Evolutionary conservation across 2,329 filamentous ascomycete species (phyloP).

Genomic region (Cladorrhinum sp.): DNA sequence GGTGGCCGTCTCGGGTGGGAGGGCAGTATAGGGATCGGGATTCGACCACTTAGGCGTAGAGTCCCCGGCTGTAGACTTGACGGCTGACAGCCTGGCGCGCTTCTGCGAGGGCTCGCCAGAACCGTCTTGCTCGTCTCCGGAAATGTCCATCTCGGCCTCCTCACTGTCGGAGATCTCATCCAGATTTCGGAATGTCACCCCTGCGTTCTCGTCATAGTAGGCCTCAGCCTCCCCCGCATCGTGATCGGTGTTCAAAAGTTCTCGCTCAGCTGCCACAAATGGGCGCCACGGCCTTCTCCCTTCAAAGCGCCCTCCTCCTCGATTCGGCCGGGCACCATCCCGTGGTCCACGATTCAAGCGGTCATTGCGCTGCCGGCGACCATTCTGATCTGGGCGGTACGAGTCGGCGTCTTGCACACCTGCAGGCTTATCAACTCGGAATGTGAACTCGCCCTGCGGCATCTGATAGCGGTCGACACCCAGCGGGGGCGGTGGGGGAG

Average conservation of each 20-base stretch:
- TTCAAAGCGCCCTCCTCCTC: slow-evolving; percentile 4
- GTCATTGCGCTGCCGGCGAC: slow-evolving; percentile 14
- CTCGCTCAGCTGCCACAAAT: slow-evolving; percentile 46
- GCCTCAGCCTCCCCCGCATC: slow-evolving; percentile 43
- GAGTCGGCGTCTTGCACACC: slow-evolving; percentile 42
- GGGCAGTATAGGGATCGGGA: slow-evolving; percentile 85
- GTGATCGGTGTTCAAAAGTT: slow-evolving; percentile 45
- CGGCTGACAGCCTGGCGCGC: slow-evolving; percentile 36
- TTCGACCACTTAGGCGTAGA: slow-evolving; percentile 84
- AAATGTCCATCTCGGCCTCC: slow-evolving; percentile 64
- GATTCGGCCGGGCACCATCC: background rate
- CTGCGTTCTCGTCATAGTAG: slow-evolving; percentile 43
- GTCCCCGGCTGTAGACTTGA: slow-evolving; percentile 38
- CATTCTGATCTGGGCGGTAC: slow-evolving; percentile 31
- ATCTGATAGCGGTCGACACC: slow-evolving; percentile 31
- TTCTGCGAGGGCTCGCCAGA: slow-evolving; percentile 41
- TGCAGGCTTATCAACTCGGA: slow-evolving; percentile 50
- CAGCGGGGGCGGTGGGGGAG: slow-evolving; percentile 14
- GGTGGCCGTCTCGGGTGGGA: slow-evolving; percentile 72
- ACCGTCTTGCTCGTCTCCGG: slow-evolving; percentile 45
- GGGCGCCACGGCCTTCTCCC: slow-evolving; percentile 20
- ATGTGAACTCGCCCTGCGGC: slow-evolving; percentile 53
- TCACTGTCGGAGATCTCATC: slow-evolving; percentile 61
- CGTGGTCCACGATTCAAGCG: slow-evolving; percentile 6
- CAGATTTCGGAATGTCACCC: slow-evolving; percentile 51